These are phyloP conservation scores for Cavenderia fasciculata DNA, from an alignment of 78 protist species.

Conservation along the genomic window DNA sequence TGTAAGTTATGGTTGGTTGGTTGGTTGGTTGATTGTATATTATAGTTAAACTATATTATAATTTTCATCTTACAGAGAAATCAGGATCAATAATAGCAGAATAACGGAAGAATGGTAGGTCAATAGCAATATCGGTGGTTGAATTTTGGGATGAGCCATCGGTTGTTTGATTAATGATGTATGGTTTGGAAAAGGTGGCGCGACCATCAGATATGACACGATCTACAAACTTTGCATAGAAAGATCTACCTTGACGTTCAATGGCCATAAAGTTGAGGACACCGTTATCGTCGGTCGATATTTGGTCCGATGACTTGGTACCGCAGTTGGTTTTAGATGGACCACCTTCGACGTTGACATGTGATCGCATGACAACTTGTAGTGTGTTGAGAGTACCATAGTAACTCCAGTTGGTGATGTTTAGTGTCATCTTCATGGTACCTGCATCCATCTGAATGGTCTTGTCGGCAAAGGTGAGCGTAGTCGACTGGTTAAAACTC, in stretches of 20 bases:
- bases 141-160: too few relatives aligned
- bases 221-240: slow-evolving; percentile 31
- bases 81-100: slow-evolving; percentile 9
- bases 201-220: slow-evolving; percentile 31
- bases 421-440: slow-evolving; percentile 1
- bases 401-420: slow-evolving; percentile 28
- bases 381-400: slow-evolving; percentile 8
- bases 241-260: not conserved
- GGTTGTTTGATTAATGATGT: not conserved
- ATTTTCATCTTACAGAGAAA: too few relatives aligned
- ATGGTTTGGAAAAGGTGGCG: not conserved
- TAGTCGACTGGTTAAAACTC: not conserved
- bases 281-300: not conserved
- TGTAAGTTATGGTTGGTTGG: too few relatives aligned
- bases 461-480: slow-evolving; percentile 10
- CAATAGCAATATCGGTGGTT: not conserved
- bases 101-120: not conserved
- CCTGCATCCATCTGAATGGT: not conserved
- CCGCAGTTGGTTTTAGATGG: too few relatives aligned
- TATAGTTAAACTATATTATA: too few relatives aligned
- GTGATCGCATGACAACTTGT: not conserved
- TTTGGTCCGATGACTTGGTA: too few relatives aligned
- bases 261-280: slow-evolving; percentile 23
- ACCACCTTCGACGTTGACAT: not conserved
- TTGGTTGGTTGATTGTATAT: too few relatives aligned